phyloP scores from a whole-genome alignment of 192 early-diverging fungal genomes.

The Gonapodya prolifera region DNA sequence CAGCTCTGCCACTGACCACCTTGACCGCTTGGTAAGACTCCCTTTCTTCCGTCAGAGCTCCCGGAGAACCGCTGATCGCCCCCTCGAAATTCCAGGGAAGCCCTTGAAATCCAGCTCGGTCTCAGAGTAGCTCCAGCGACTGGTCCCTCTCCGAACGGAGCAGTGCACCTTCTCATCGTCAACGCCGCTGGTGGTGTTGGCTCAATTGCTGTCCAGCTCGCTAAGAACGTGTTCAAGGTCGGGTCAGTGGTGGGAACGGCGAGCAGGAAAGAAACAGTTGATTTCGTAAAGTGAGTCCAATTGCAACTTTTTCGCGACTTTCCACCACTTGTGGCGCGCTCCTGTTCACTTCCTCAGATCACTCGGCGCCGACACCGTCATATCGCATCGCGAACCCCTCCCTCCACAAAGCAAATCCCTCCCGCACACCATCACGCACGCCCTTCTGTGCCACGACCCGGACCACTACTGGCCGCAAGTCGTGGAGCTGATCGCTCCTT shows the following conservation, averaged over 20 bases:
- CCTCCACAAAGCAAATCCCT: background rate
- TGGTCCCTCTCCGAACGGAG: background rate
- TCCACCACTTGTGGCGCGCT: background rate
- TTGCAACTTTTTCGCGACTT: background rate
- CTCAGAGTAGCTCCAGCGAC: background rate
- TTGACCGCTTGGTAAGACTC: background rate
- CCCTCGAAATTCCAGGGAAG: background rate
- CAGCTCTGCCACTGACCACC: background rate
- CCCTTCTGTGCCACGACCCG: background rate
- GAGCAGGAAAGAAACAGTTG: background rate
- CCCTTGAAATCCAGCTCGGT: background rate
- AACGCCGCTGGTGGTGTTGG: constrained; percentile 5
- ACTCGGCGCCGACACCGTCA: background rate
- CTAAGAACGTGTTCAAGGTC: background rate
- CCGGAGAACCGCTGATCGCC: background rate
- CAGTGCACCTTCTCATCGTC: background rate
- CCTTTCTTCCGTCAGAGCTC: background rate
- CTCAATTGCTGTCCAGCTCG: background rate
- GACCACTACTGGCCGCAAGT: background rate
- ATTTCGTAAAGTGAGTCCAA: background rate
- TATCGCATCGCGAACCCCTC: background rate
- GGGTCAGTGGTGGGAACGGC: background rate
- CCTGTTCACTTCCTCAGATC: background rate
- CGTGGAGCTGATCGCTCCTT: background rate
- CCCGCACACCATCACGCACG: background rate